Conservation (phyloP, 805 yeast species). For the Clavispora fructus region DNA sequence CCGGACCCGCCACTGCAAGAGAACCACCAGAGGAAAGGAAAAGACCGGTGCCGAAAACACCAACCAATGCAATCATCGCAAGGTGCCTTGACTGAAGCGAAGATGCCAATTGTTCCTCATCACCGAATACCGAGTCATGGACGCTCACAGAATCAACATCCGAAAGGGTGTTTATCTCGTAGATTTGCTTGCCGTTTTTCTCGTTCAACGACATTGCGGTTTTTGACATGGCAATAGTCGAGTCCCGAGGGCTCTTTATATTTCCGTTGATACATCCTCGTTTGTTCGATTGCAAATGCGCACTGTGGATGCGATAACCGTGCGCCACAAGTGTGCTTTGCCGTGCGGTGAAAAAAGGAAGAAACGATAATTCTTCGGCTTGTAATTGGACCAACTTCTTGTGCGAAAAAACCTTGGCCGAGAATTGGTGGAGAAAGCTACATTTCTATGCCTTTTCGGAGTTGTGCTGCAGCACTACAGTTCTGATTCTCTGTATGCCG, state of each 20-base stretch:
- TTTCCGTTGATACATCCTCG: neutral
- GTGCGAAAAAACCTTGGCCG: no score
- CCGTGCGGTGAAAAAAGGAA: no score
- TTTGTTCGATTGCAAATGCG: neutral
- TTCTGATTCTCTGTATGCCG: no score
- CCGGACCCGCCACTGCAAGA: slow-evolving; percentile 45
- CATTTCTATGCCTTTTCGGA: no score
- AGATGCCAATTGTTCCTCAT: slow-evolving; percentile 1
- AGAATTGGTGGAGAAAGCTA: no score
- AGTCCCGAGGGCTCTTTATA: neutral
- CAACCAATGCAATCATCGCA: slow-evolving; percentile 11
- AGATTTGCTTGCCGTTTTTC: neutral
- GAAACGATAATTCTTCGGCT: no score
- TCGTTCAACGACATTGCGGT: neutral
- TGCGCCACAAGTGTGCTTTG: no score
- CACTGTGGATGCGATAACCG: no score
- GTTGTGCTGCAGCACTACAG: no score
- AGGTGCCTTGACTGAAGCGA: slow-evolving; percentile 1
- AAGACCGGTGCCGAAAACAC: slow-evolving; percentile 45
- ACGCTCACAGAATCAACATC: neutral
- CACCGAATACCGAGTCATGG: neutral
- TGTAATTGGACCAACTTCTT: no score
- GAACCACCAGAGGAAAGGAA: slow-evolving; percentile 52
- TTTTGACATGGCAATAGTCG: neutral
- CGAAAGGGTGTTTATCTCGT: neutral